These are phyloP conservation scores for Phytophthora sp. DNA, from an alignment of 352 stramenopile species.

Conservation along the genomic window DNA sequence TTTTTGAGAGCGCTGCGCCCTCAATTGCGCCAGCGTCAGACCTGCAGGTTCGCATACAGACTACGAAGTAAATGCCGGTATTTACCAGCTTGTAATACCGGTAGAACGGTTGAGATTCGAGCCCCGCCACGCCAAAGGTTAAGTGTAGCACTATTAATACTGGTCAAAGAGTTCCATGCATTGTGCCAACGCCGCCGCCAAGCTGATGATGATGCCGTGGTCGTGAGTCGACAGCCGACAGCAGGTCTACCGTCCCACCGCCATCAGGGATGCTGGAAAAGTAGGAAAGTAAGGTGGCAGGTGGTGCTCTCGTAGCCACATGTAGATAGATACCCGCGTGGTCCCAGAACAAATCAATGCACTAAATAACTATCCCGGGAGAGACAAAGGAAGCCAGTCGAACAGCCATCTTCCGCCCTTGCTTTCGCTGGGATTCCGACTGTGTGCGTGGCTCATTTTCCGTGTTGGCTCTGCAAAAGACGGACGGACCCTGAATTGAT, in stretches of 20 bases:
- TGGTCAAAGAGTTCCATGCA: too few species aligned
- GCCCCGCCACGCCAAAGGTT: too few species aligned
- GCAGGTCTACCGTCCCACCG: too few species aligned
- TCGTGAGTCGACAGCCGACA: conserved; percentile 15
- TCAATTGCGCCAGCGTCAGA: too few species aligned
- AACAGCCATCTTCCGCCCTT: conserved; percentile 20
- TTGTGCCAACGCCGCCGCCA: background rate
- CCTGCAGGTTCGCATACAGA: too few species aligned
- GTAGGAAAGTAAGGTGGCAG: conserved; percentile 8
- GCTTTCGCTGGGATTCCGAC: conserved; percentile 15
- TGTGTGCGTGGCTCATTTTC: conserved; percentile 17
- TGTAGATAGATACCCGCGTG: conserved; percentile 7
- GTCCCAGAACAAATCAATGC: conserved; percentile 16
- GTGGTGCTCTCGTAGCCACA: conserved; percentile 3
- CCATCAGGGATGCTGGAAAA: background rate
- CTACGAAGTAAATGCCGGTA: too few species aligned
- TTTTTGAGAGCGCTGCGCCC: too few species aligned
- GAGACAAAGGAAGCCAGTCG: conserved; percentile 23
- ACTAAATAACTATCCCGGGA: conserved; percentile 12
- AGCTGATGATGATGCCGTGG: background rate
- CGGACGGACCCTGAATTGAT: background rate
- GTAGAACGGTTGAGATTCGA: too few species aligned
- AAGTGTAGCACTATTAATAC: too few species aligned
- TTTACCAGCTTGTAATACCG: too few species aligned
- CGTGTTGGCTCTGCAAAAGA: conserved; percentile 7